Conservation (phyloP, 164 flowering plant genomes). For the Echeveria elegans region DNA sequence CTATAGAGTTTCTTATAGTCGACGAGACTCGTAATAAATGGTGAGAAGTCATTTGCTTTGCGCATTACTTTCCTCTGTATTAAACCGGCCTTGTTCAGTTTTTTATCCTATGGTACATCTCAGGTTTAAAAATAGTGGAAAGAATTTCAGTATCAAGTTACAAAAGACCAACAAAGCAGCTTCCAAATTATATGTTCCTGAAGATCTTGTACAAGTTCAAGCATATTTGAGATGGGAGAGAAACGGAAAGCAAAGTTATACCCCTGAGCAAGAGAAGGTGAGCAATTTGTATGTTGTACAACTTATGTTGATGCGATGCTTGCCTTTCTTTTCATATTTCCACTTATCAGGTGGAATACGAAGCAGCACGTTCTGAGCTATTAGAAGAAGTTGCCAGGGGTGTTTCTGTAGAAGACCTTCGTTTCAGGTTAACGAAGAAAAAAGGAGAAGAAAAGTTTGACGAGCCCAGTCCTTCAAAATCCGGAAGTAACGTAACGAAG, state of each 20-base stretch:
- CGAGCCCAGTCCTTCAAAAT: constrained; percentile 26
- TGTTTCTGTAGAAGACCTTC: constrained; percentile 52
- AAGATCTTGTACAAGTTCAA: constrained; percentile 92
- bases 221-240: constrained; percentile 96
- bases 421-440: constrained; percentile 41
- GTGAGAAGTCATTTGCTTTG: constrained; percentile 23
- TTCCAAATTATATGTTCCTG: constrained; percentile 58
- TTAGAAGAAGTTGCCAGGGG: constrained; percentile 71
- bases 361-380: constrained; percentile 86
- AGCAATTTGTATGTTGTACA: constrained; percentile 12
- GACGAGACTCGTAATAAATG: constrained; percentile 68
- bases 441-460: constrained; percentile 24
- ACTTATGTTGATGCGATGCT: background rate
- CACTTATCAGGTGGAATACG: constrained; percentile 59
- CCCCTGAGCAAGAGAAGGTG: constrained; percentile 92
- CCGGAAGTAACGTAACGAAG: constrained; percentile 37
- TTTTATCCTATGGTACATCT: background rate
- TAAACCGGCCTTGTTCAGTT: background rate
- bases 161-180: constrained; percentile 21
- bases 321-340: background rate
- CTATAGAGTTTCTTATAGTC: constrained; percentile 76
- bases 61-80: background rate
- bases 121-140: constrained; percentile 80
- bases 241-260: constrained; percentile 80
- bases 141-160: constrained; percentile 53